A percentile compares a stretch with the other conserved stretches of the same genome.
Conservation (phyloP, 371 early-diverging fungal species). For the Rhizopus stolonifer region DNA sequence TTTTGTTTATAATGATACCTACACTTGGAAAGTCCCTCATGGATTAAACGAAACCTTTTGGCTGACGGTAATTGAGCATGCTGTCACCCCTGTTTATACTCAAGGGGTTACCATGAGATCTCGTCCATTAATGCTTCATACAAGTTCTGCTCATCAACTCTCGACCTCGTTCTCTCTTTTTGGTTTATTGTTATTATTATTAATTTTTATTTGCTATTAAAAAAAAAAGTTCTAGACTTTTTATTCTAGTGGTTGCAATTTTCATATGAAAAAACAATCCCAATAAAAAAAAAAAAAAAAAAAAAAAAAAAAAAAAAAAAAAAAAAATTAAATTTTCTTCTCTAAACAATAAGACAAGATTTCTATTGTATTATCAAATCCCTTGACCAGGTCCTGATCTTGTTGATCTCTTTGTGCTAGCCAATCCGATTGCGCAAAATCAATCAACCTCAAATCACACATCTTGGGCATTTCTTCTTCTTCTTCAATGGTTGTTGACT, state of each 20-base stretch:
- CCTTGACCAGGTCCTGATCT: constrained; percentile 36
- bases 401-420: constrained; percentile 27
- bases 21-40: constrained; percentile 29
- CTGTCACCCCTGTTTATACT: constrained; percentile 6
- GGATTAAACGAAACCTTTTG: constrained; percentile 28
- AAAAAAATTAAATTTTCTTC: neutral
- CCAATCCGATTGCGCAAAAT: constrained; percentile 79
- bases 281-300: neutral
- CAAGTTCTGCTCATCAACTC: constrained; percentile 18
- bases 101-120: constrained; percentile 19
- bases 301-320: constrained; percentile 27
- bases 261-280: neutral
- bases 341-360: constrained; percentile 20
- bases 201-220: neutral
- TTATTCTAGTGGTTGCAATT: too few species aligned
- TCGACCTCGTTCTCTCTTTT: neutral
- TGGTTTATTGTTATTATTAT: neutral
- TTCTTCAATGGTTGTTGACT: constrained; percentile 41
- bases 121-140: constrained; percentile 27
- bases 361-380: constrained; percentile 28
- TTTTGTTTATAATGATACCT: constrained; percentile 19
- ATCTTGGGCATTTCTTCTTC: constrained; percentile 49
- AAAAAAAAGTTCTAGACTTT: too few species aligned
- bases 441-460: constrained; percentile 69
- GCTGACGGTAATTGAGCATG: constrained; percentile 21